Percentiles rank a stretch among this genome's conserved stretches.
Evolutionary conservation across 768 basidiomycete species (phyloP).

Genomic region (Russula sp.): DNA sequence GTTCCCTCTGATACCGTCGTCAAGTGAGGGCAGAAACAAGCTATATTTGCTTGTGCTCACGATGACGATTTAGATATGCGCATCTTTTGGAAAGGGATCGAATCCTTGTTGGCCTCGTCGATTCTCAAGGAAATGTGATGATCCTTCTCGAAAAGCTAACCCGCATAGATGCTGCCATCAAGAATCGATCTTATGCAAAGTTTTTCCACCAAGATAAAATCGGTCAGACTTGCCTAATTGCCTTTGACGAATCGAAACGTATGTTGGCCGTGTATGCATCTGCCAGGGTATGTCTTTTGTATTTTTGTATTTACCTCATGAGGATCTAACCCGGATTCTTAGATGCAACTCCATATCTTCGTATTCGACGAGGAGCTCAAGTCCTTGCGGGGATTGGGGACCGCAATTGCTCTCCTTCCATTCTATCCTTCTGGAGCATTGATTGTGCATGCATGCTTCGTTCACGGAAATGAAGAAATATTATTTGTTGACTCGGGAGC

Average conservation of each 20-base stretch:
- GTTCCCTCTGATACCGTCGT: slow-evolving; percentile 2
- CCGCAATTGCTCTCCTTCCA: slow-evolving; percentile 32
- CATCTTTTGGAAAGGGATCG: slow-evolving; percentile 17
- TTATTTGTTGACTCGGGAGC: slow-evolving; percentile 40
- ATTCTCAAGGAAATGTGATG: slow-evolving; percentile 8
- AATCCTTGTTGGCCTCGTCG: slow-evolving; percentile 12
- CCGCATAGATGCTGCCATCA: slow-evolving; percentile 4
- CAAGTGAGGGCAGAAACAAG: not conserved
- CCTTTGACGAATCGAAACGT: slow-evolving; percentile 47
- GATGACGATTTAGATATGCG: not conserved
- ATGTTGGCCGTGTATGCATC: slow-evolving; percentile 43
- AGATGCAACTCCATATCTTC: slow-evolving; percentile 39
- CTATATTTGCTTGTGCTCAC: not conserved
- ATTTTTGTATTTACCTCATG: not conserved
- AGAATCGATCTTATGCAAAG: slow-evolving; percentile 1
- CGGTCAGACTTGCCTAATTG: slow-evolving; percentile 37
- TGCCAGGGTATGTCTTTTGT: slow-evolving; percentile 30
- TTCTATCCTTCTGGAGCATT: slow-evolving; percentile 34
- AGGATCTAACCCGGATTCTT: not conserved
- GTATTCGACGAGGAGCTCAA: slow-evolving; percentile 39
- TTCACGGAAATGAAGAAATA: slow-evolving; percentile 47
- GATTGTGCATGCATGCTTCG: slow-evolving; percentile 38
- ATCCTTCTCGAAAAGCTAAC: slow-evolving; percentile 11
- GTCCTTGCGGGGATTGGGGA: slow-evolving; percentile 37
- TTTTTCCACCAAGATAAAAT: slow-evolving; percentile 40